Percentiles rank a stretch among this genome's conserved stretches.
Evolutionary conservation across 768 basidiomycete genomes (phyloP).

Genomic region (Trametes cubensis): DNA sequence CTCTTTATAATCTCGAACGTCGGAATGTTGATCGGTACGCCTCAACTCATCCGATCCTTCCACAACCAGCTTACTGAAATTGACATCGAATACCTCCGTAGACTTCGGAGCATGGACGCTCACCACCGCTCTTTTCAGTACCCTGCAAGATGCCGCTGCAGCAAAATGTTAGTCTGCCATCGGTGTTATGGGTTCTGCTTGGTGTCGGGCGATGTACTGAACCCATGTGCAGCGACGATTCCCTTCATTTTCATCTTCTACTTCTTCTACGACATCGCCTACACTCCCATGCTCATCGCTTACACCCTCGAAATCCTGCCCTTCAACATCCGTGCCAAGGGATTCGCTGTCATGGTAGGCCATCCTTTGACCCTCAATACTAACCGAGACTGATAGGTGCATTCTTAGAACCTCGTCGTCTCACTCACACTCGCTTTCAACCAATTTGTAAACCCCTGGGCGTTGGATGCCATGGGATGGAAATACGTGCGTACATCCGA

Average conservation of each 20-base stretch:
- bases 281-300: conserved; percentile 68
- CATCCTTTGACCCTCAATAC: conserved; percentile 1
- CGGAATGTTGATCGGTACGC: conserved; percentile 58
- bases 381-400: not conserved
- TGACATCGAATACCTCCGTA: conserved; percentile 25
- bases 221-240: conserved; percentile 51
- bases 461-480: conserved; percentile 53
- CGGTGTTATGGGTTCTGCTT: not conserved
- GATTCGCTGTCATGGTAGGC: conserved; percentile 72
- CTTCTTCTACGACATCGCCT: conserved; percentile 66
- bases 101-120: conserved; percentile 62
- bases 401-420: conserved; percentile 56
- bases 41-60: not conserved
- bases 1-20: conserved; percentile 68
- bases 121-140: conserved; percentile 43
- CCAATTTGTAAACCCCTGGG: conserved; percentile 80
- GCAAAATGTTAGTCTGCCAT: conserved; percentile 34
- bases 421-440: conserved; percentile 75
- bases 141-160: conserved; percentile 33
- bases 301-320: conserved; percentile 81
- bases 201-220: not conserved
- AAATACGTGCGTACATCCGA: conserved; percentile 36
- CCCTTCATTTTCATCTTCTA: conserved; percentile 66
- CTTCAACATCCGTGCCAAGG: conserved; percentile 77
- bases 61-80: not conserved